Percentiles rank a stretch among this genome's conserved stretches.
Evolutionary conservation across 176 grass and related monocot species (phyloP).

Genomic region (Eremochloa ophiuroides): DNA sequence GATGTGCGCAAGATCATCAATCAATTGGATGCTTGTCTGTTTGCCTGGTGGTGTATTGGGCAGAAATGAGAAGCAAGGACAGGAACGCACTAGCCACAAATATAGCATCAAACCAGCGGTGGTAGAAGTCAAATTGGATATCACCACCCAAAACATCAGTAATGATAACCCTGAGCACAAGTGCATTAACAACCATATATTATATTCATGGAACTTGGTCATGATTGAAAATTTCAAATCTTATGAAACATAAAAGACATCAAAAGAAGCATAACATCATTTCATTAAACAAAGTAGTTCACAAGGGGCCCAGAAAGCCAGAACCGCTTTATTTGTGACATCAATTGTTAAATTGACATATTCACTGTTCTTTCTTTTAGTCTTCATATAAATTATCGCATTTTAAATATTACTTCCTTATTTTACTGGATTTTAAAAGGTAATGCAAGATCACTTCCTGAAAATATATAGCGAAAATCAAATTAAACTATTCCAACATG

Average conservation of each 20-base stretch:
- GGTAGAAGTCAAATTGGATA: conserved; percentile 98
- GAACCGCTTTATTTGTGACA: not conserved
- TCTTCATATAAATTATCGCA: not conserved
- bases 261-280: conserved; percentile 7
- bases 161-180: conserved; percentile 76
- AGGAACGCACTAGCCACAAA: conserved; percentile 94
- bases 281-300: not conserved
- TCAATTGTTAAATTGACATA: not conserved
- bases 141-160: conserved; percentile 94
- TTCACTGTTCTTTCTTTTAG: not conserved
- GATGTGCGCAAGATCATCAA: conserved; percentile 39
- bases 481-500: not conserved
- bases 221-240: not conserved
- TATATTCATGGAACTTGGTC: not conserved
- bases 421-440: not conserved
- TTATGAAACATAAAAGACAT: not conserved
- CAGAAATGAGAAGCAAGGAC: conserved; percentile 87
- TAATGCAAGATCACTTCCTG: not conserved
- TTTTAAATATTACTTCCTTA: not conserved
- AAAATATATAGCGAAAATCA: not conserved
- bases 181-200: conserved; percentile 16
- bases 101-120: conserved; percentile 97
- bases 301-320: not conserved
- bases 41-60: conserved; percentile 89
- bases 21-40: conserved; percentile 96